phyloP scores from a whole-genome alignment of 441 rosid genomes.

The Sinapis alba region DNA sequence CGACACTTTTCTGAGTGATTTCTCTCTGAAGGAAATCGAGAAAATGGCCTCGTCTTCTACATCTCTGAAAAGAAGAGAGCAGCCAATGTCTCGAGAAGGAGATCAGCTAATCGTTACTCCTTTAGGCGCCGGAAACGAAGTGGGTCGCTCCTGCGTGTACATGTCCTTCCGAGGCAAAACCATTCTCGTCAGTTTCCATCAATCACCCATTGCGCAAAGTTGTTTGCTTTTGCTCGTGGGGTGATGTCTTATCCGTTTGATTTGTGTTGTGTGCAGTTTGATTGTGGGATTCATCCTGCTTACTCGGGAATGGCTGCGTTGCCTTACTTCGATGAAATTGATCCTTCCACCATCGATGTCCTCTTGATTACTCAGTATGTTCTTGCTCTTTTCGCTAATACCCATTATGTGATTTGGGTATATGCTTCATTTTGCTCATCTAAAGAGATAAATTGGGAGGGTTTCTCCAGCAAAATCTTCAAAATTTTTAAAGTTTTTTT shows the following conservation, averaged over 20 bases:
- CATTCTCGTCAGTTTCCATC: constrained; percentile 46
- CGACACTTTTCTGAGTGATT: neutral
- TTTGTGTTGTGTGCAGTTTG: constrained; percentile 41
- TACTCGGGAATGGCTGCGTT: constrained; percentile 90
- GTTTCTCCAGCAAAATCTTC: neutral
- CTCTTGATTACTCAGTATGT: constrained; percentile 86
- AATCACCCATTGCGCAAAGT: neutral
- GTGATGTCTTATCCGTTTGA: neutral
- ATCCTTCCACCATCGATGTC: constrained; percentile 80
- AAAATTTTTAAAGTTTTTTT: neutral
- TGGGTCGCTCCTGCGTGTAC: constrained; percentile 84
- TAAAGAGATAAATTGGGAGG: neutral
- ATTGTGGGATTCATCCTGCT: constrained; percentile 90
- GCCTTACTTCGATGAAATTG: constrained; percentile 95
- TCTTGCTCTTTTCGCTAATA: neutral
- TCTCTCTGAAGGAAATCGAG: neutral
- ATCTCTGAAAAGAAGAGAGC: constrained; percentile 61
- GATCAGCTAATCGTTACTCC: constrained; percentile 78
- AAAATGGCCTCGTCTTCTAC: constrained; percentile 28
- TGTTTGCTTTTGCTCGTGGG: neutral
- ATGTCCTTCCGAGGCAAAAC: constrained; percentile 85
- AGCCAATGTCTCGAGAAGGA: constrained; percentile 59
- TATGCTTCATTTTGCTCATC: neutral
- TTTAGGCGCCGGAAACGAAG: constrained; percentile 89
- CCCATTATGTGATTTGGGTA: neutral